Evolutionary conservation across 148 eudicot species (phyloP), one percentile per base, ranked within the genome.

Genomic region (Talinum fruticosum): DNA sequence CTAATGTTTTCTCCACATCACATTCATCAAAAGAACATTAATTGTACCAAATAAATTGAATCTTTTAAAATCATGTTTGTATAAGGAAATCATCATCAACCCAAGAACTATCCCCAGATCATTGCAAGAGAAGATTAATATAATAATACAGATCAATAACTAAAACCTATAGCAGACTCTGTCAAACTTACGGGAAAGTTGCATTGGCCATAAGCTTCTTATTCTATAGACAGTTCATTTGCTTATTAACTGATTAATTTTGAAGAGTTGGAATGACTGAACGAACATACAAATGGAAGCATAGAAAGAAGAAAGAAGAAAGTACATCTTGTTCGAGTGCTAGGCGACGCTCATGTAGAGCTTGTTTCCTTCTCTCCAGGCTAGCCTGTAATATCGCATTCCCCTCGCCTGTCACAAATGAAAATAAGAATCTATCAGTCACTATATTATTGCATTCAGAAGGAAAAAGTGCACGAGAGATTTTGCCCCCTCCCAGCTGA

Each of bases 261-360:
- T 69, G 45, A n/a, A 36, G 15, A 53, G 54, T 12, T n/a, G 32
- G 32, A 10, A 45, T n/a, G 23, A 24, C 28, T 13, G 23, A 72
- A 45, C 44, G 12, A 75, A 57, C 37, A 34, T 49, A 70, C 13
- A 38, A 51, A 57, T 6, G 15, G 36, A 19, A 33, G 16, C 19
- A 37, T 0, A 5, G 64, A 62, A 69, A 26, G 79, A 26, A 28
- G 23, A 37, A 45, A 49, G 38, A 61, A 28, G 47, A 75, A 62
- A 33, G 57, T 91, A 96, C 99, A 90, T 96, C 99, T 91, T 93
- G 99, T 79, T 96, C 99, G 81, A 96, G 97, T 34, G 97, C 97
- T 87, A 96, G 80, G 59, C 99, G 97, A 66, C 99, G 97, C 83
- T 96, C 99, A 82, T 93, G 97, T 84, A 96, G 83, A 83, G 99